Base-by-base conservation (phyloP, 495 filamentous ascomycete genomes). In the Elaphomyces granulatus region DNA sequence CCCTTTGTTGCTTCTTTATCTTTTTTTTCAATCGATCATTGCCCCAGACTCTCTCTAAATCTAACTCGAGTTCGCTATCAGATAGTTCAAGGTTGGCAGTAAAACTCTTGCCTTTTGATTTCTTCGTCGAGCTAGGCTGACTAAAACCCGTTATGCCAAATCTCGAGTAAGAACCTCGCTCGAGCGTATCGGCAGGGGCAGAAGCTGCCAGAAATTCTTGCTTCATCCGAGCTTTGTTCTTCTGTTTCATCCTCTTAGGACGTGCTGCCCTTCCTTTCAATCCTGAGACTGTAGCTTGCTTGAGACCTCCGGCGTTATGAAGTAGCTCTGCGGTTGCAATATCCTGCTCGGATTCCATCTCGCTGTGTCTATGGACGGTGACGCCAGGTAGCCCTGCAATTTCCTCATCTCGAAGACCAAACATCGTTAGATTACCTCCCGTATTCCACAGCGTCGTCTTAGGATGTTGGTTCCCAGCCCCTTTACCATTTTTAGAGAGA, bases 121-220 rank as follows among this genome's bases (percentile, higher is more conserved):
- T 74, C 28, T 61, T 66, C 34, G 63, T 63, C 15, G 75, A 41
- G 38, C 70, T 77, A 4, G 66, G 77, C n/a, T 77, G 70, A 16
- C 80, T 69, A 54, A 80, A 82, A 45, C 90, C 85, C 75, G 85
- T 84, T 20, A 90, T 64, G 50, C 94, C 85, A 44, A 94, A 75
- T 18, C 73, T 79, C 46, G 78, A 75, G 48, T 88, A 87, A 2
- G 67, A 68, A 43, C 77, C 67, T 12, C 47, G 45, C 21, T 76
- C 69, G 9, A 76, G 55, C 1, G 75, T 74, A 50, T 87, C 78
- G 0, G 79, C 80, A 42, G 87, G 71, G 9, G 67, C 58, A 12
- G 63, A 67, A 10, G 77, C 79, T 31, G 70, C 74, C 19, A 77
- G 70, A 42, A 75, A 80, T 2, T 42, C 43, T n/a, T 43, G 41